Base-by-base conservation (phyloP, 257 asterid species). In the Lavandula angustifolia region DNA sequence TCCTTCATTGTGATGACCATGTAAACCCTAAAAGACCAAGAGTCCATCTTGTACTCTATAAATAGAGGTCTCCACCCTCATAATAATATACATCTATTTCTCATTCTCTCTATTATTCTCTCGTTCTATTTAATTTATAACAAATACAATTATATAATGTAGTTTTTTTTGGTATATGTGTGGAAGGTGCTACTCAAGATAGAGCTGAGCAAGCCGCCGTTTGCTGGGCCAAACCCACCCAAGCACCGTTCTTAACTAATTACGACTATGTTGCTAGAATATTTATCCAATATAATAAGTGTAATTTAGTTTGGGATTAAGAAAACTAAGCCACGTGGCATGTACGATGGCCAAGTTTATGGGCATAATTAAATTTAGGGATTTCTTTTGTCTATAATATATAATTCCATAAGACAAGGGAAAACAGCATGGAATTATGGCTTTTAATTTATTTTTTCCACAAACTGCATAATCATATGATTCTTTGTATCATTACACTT, bases 181-280 rank as follows among this genome's bases (percentile, higher is more conserved):
- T n/a, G n/a, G n/a, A n/a, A n/a, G n/a, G n/a, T 43, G 6, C n/a
- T 27, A 29, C 47, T 3, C 16, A 62, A n/a, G 56, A 62, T 3
- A 13, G 46, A 33, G 57, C 0, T 46, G 60, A 64, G 47, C 69
- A 64, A 64, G 40, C 40, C 40, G 60, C 51, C 69, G 69, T 27
- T 34, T 4, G 51, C 51, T 64, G 69, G 69, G 69, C 27, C 60
- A 32, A 18, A 37, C 10, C n/a, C 27, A 34, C 6, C 3, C 4
- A 37, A 37, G 47, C 40, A 53, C 18, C 22, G 34, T 1, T 9
- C 18, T 55, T 54, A 17, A 51, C 5, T 8, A 51, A 18, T 7
- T 22, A 51, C 3, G 29, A 16, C 5, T n/a, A n/a, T n/a, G n/a
- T n/a, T n/a, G n/a, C n/a, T n/a, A n/a, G n/a, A n/a, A n/a, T n/a